Conservation (phyloP, 371 early-diverging fungal genomes). For the Lichtheimia ramosa region DNA sequence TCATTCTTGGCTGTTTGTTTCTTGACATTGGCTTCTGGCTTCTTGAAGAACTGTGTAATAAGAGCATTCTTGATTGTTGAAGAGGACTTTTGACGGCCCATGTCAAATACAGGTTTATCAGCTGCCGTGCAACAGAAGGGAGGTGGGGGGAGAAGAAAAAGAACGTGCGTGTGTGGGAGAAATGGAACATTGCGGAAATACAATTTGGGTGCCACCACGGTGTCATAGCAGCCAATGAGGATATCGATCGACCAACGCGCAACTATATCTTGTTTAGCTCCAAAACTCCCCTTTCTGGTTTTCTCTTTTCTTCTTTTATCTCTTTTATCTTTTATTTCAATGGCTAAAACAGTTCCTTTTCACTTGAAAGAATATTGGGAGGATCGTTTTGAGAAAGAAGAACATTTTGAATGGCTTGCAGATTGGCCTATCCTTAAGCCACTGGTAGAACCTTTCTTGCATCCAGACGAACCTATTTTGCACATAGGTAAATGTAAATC, state of each 20-base stretch:
- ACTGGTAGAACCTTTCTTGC: conserved; percentile 18
- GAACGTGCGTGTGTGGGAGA: too few species aligned
- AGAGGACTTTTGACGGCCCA: too few species aligned
- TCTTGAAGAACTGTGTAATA: not conserved
- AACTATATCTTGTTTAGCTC: too few species aligned
- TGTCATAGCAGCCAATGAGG: too few species aligned
- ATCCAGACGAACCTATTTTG: conserved; percentile 24
- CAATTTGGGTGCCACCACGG: too few species aligned
- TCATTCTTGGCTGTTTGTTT: not conserved
- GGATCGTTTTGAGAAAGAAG: conserved; percentile 43
- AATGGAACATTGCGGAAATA: too few species aligned
- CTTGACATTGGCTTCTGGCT: not conserved
- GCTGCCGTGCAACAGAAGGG: too few species aligned
- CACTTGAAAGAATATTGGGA: conserved; percentile 50
- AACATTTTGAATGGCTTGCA: conserved; percentile 43
- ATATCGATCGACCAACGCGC: too few species aligned
- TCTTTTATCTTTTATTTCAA: not conserved
- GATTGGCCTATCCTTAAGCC: conserved; percentile 23
- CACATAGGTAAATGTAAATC: conserved; percentile 26
- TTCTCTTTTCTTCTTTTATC: not conserved
- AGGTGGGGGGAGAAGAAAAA: too few species aligned
- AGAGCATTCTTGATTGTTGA: not conserved
- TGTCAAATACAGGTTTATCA: too few species aligned
- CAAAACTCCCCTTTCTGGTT: not conserved
- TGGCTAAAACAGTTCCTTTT: conserved; percentile 36